phyloP scores from a whole-genome alignment of 164 flowering plant species.

The Malania oleifera region DNA sequence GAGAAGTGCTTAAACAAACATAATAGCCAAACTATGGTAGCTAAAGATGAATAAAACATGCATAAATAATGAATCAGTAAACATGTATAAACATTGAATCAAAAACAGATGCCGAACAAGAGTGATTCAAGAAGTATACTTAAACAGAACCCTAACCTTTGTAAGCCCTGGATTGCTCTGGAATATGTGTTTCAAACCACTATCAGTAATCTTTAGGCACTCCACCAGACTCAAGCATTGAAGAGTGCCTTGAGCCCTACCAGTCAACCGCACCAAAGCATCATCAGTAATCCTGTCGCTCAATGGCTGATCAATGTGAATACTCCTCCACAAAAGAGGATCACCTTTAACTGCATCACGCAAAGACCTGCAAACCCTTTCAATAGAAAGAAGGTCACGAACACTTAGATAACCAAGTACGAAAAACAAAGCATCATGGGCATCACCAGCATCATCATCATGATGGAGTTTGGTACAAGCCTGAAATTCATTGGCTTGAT shows the following conservation, averaged over 20 bases:
- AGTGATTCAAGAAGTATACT: not conserved
- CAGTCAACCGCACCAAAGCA: not conserved
- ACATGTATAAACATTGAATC: not conserved
- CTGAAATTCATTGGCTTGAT: not conserved
- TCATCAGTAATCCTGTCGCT: conserved; percentile 5
- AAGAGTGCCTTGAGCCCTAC: conserved; percentile 6
- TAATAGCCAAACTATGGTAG: too few relatives aligned
- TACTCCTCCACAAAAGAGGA: conserved; percentile 7
- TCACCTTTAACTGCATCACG: not conserved
- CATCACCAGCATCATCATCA: not conserved
- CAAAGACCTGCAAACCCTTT: conserved; percentile 3
- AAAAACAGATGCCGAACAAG: not conserved
- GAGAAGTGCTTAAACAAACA: too few relatives aligned
- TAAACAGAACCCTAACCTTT: not conserved
- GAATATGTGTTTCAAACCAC: not conserved
- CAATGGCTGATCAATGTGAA: conserved; percentile 3
- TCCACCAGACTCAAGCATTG: not conserved
- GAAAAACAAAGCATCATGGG: conserved; percentile 2
- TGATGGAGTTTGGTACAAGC: not conserved
- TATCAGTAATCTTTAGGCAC: conserved; percentile 2
- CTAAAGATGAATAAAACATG: too few relatives aligned
- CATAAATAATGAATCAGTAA: too few relatives aligned
- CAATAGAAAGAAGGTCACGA: not conserved
- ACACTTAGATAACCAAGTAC: not conserved
- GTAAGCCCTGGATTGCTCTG: not conserved